A percentile compares a stretch with the other conserved stretches of the same genome.
Evolutionary conservation across 257 asterid genomes (phyloP).

Genomic region (Scutellaria minor): DNA sequence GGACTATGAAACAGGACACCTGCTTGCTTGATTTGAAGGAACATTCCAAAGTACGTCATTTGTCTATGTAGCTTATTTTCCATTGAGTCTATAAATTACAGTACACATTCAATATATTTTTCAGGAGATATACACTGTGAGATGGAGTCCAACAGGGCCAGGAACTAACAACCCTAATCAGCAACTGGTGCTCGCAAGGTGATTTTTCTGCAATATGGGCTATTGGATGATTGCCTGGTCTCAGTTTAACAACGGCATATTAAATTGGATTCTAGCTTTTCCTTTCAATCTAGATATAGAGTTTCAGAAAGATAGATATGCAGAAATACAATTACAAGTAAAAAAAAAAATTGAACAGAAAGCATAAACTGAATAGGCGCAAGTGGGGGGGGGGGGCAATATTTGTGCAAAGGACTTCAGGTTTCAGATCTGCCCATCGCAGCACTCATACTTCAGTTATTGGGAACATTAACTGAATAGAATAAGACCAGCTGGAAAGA

Average conservation of each 20-base stretch:
- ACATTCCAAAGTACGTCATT: constrained; percentile 67
- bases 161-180: constrained; percentile 88
- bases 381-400: no score
- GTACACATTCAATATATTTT: constrained; percentile 26
- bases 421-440: neutral
- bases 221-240: constrained; percentile 6
- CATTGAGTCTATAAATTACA: constrained; percentile 17
- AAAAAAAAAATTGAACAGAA: neutral
- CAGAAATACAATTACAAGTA: neutral
- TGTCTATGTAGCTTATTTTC: constrained; percentile 8
- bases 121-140: constrained; percentile 93
- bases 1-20: constrained; percentile 85
- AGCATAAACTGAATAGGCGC: neutral
- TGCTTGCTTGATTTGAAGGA: constrained; percentile 81
- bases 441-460: no score
- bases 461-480: neutral
- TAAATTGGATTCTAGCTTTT: neutral
- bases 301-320: neutral
- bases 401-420: neutral
- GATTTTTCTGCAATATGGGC: constrained; percentile 12
- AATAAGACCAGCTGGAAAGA: neutral
- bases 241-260: constrained; percentile 6
- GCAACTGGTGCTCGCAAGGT: constrained; percentile 89
- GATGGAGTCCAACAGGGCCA: constrained; percentile 98
- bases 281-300: neutral